Evolutionary conservation across 2,329 filamentous ascomycete species (phyloP).

Genomic region (Ceratocystis diversiconidia): DNA sequence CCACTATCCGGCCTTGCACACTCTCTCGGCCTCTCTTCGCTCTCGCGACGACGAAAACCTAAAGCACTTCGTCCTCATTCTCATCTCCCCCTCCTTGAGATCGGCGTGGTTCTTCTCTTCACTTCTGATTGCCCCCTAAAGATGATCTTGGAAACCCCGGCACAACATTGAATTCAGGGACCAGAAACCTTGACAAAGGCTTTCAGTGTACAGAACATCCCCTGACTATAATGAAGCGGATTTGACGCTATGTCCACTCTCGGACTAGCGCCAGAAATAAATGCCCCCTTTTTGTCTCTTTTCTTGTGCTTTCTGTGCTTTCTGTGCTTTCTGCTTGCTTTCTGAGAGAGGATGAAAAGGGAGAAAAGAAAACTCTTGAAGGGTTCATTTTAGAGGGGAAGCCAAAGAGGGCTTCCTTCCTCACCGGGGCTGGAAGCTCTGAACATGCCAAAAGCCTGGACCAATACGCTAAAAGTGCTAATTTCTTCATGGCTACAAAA

Average conservation of each 20-base stretch:
- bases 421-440: not conserved
- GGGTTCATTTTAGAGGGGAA: not conserved
- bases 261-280: not conserved
- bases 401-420: not conserved
- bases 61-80: not conserved
- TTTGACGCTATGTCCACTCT: not conserved
- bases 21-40: not conserved
- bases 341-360: constrained; percentile 4
- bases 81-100: not conserved
- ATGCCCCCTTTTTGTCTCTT: not conserved
- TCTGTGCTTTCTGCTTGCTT: not conserved
- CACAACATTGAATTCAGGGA: not conserved
- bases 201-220: not conserved
- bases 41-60: not conserved
- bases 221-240: constrained; percentile 5
- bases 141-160: not conserved
- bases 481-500: not conserved
- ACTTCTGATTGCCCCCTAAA: not conserved
- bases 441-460: constrained; percentile 7
- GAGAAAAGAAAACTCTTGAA: not conserved
- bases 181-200: not conserved
- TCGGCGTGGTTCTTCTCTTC: not conserved
- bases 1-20: not conserved
- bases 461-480: constrained; percentile 3
- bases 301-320: too few species aligned